A percentile compares a stretch with the other conserved stretches of the same genome.
These are phyloP conservation scores for Edaphochlamys debaryana DNA, from an alignment of 139 green algal species.

Conservation along the genomic window DNA sequence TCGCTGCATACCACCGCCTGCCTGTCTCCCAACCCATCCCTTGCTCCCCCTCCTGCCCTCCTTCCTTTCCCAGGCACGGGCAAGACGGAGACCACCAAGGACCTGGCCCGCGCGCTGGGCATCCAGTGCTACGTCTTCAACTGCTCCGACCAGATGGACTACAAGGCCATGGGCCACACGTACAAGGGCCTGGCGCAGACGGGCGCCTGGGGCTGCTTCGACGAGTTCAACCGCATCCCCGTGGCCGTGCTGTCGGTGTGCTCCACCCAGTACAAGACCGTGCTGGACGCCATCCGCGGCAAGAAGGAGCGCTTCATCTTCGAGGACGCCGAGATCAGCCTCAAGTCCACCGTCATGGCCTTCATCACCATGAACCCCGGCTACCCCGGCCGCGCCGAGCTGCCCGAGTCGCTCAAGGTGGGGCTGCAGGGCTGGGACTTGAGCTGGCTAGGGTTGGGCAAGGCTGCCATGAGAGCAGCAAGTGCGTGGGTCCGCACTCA, in stretches of 20 bases:
- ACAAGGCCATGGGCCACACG: constrained; percentile 89
- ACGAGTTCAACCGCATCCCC: constrained; percentile 97
- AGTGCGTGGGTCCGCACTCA: too few relatives aligned
- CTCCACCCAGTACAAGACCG: constrained; percentile 94
- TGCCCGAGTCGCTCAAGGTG: constrained; percentile 93
- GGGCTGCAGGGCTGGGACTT: constrained; percentile 78
- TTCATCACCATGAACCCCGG: constrained; percentile 99
- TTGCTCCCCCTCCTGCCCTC: too few relatives aligned
- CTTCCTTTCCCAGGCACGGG: too few relatives aligned
- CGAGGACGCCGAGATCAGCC: constrained; percentile 80
- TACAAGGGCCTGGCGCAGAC: constrained; percentile 94
- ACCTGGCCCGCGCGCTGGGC: constrained; percentile 86
- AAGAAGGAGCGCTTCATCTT: constrained; percentile 82
- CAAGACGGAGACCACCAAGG: constrained; percentile 94
- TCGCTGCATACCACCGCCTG: too few relatives aligned
- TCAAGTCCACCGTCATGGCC: constrained; percentile 84
- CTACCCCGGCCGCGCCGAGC: constrained; percentile 86
- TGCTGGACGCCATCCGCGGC: constrained; percentile 90
- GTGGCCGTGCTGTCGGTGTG: constrained; percentile 94
- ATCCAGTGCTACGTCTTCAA: constrained; percentile 96
- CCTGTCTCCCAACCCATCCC: too few relatives aligned
- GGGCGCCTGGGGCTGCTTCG: constrained; percentile 94
- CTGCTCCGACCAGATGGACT: constrained; percentile 96
- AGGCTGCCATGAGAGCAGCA: too few relatives aligned
- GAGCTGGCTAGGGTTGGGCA: too few relatives aligned